These are phyloP conservation scores for Flaveria bidentis DNA, from an alignment of 129 eudicot species.

Conservation along the genomic window DNA sequence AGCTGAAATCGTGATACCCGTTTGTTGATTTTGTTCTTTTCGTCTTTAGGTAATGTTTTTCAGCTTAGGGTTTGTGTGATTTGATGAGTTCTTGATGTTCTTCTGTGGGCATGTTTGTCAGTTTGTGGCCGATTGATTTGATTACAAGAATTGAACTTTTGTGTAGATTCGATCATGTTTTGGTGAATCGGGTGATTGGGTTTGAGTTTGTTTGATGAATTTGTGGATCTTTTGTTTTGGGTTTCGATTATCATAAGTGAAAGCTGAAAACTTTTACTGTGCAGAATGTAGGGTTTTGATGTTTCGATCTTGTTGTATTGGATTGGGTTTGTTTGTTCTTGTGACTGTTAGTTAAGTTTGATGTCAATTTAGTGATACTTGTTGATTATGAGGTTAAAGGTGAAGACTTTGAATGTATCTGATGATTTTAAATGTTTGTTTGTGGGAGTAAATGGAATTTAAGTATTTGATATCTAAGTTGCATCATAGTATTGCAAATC, in stretches of 20 bases:
- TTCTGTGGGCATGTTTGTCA: no score
- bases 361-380: neutral
- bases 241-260: conserved; percentile 11
- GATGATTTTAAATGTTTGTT: neutral
- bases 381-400: neutral
- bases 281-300: neutral
- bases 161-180: neutral
- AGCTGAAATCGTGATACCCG: conserved; percentile 29
- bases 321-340: conserved; percentile 29
- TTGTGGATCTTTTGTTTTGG: conserved; percentile 2
- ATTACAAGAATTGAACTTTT: neutral
- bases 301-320: no score
- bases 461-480: neutral
- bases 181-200: neutral
- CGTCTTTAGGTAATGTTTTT: conserved; percentile 40
- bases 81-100: conserved; percentile 14
- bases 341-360: conserved; percentile 1
- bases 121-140: no score
- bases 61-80: conserved; percentile 15
- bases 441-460: neutral
- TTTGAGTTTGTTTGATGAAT: conserved; percentile 17
- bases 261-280: neutral
- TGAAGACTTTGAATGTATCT: conserved; percentile 4
- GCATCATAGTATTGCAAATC: neutral
- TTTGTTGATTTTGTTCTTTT: conserved; percentile 34